Conservation (phyloP, 2,329 filamentous ascomycete genomes). For the Penicillium digitatum region DNA sequence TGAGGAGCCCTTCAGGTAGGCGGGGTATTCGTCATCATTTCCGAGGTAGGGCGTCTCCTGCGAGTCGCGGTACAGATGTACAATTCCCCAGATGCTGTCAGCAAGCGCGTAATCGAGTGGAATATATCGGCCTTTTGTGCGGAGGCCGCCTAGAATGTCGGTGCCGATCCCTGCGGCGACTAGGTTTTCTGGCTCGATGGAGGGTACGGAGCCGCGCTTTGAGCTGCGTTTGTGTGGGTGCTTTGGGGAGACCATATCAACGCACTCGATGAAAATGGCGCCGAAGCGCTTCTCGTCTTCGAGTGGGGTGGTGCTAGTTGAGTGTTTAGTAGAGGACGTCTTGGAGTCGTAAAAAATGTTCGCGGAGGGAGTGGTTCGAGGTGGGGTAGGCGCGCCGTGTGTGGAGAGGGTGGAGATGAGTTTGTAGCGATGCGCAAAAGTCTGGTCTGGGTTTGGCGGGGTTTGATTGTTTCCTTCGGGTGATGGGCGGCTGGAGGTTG, state of each 20-base stretch:
- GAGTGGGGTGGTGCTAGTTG: constrained; percentile 12
- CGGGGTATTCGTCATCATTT: constrained; percentile 45
- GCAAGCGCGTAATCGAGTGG: constrained; percentile 67
- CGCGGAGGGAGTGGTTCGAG: background rate
- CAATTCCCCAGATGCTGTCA: constrained; percentile 83
- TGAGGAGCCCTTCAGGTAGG: constrained; percentile 38
- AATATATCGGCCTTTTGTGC: constrained; percentile 77
- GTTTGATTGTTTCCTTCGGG: constrained; percentile 1
- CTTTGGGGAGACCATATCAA: constrained; percentile 60
- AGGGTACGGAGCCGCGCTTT: constrained; percentile 21
- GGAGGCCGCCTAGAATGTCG: constrained; percentile 58
- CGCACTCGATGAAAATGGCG: constrained; percentile 70
- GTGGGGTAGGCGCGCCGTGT: background rate
- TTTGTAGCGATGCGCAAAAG: constrained; percentile 7
- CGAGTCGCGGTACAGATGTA: constrained; percentile 86
- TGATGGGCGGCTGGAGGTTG: constrained; percentile 13
- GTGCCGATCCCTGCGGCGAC: constrained; percentile 50
- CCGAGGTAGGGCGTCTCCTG: constrained; percentile 64
- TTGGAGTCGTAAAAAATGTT: background rate
- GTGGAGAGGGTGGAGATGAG: background rate
- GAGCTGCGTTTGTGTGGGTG: constrained; percentile 24
- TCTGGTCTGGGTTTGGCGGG: background rate
- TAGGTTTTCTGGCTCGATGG: constrained; percentile 41
- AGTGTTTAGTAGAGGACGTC: background rate
- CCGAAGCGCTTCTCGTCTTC: constrained; percentile 74